phyloP scores from a whole-genome alignment of 106 monocot genomes.

The Phalaenopsis equestris region DNA sequence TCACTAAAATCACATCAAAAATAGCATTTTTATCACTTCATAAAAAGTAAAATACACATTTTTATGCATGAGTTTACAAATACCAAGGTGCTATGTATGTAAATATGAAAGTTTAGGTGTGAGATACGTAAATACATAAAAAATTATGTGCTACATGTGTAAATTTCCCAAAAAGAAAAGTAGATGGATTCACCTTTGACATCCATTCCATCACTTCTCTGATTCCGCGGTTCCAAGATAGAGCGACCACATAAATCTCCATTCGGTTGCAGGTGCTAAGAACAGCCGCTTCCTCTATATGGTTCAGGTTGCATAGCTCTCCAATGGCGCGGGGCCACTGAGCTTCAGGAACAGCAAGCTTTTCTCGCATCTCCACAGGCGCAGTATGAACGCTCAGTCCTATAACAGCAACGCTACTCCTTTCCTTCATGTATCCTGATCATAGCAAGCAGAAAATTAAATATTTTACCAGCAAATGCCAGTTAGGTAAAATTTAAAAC shows the following conservation, averaged over 20 bases:
- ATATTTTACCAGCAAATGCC: background rate
- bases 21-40: no score
- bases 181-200: constrained; percentile 63
- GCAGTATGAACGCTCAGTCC: constrained; percentile 90
- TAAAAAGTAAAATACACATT: no score
- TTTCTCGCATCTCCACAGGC: constrained; percentile 97
- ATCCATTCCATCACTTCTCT: constrained; percentile 96
- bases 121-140: no score
- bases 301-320: constrained; percentile 79
- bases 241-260: constrained; percentile 95
- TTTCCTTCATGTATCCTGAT: constrained; percentile 92
- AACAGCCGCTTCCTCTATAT: constrained; percentile 98
- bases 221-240: constrained; percentile 94
- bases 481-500: background rate
- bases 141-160: no score
- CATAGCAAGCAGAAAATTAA: background rate
- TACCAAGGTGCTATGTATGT: no score
- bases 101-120: no score
- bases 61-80: no score
- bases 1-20: no score
- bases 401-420: constrained; percentile 86
- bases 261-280: constrained; percentile 98
- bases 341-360: constrained; percentile 93
- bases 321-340: constrained; percentile 79
- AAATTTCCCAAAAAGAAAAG: background rate